phyloP scores from a whole-genome alignment of 1,284 basidiomycete genomes.

The Phlebopus sp. region DNA sequence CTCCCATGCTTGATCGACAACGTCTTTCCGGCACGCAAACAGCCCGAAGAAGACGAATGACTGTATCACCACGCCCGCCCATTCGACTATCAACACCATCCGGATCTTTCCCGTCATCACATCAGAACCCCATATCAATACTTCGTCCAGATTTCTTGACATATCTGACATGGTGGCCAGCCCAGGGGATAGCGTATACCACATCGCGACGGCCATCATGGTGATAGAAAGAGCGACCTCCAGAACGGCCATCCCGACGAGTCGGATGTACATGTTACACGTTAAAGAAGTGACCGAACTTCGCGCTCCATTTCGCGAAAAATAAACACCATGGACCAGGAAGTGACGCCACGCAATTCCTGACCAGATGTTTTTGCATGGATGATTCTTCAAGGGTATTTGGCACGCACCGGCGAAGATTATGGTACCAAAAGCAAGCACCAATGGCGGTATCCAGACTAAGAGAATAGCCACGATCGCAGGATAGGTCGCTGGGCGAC shows the following conservation, averaged over 20 bases:
- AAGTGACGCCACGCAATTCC: conserved; percentile 31
- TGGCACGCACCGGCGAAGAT: conserved; percentile 39
- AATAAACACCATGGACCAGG: conserved; percentile 27
- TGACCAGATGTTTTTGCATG: conserved; percentile 1
- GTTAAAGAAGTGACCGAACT: conserved; percentile 26
- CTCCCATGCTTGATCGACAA: conserved; percentile 9
- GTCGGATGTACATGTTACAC: conserved; percentile 39
- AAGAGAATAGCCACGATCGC: conserved; percentile 51
- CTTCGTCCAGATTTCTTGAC: conserved; percentile 17
- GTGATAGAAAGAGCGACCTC: conserved; percentile 31
- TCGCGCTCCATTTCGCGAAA: conserved; percentile 17
- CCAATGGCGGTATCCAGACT: conserved; percentile 56
- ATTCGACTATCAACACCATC: conserved; percentile 37
- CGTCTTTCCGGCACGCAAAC: conserved; percentile 31
- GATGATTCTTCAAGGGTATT: background rate
- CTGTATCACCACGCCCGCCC: conserved; percentile 37
- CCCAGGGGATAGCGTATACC: conserved; percentile 19
- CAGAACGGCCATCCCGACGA: conserved; percentile 40
- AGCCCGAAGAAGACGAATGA: conserved; percentile 40
- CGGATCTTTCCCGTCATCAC: conserved; percentile 18
- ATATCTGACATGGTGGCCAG: conserved; percentile 15
- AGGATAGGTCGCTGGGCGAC: conserved; percentile 55
- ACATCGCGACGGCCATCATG: conserved; percentile 15
- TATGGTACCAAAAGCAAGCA: conserved; percentile 44
- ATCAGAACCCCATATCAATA: conserved; percentile 12